A percentile compares a stretch with the other conserved stretches of the same genome.
Evolutionary conservation across 2,329 filamentous ascomycete genomes (phyloP).

Genomic region (Cladosporium oxysporum): DNA sequence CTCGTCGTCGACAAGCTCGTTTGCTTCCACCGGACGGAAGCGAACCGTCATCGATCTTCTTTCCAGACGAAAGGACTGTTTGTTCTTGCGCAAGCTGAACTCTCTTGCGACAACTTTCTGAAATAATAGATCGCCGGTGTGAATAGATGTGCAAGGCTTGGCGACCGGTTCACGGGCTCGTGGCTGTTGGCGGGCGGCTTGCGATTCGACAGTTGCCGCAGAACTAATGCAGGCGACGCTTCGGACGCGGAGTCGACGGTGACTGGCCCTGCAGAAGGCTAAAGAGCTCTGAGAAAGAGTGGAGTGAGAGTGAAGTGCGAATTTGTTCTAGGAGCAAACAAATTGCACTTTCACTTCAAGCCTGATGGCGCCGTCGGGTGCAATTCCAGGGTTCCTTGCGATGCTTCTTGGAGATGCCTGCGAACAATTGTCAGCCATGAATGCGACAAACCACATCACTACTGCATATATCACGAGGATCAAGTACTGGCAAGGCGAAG

Average conservation of each 20-base stretch:
- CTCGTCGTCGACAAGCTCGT: constrained; percentile 7
- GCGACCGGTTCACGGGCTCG: constrained; percentile 6
- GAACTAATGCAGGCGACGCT: constrained; percentile 17
- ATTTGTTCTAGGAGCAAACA: neutral
- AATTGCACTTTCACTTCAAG: constrained; percentile 15
- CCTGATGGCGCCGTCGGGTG: neutral
- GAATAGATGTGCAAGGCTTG: constrained; percentile 10
- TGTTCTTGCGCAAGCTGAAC: neutral
- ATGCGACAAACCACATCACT: neutral
- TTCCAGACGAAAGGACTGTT: neutral
- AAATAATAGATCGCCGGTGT: neutral
- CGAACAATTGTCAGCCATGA: neutral
- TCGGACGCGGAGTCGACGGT: constrained; percentile 7
- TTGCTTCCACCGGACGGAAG: constrained; percentile 9
- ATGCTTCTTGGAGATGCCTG: neutral
- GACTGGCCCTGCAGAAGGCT: constrained; percentile 5
- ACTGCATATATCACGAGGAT: neutral
- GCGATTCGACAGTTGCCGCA: constrained; percentile 14
- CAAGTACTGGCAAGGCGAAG: neutral
- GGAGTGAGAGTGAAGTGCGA: neutral
- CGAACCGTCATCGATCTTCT: constrained; percentile 15
- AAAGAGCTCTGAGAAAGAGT: neutral
- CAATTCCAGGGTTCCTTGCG: neutral
- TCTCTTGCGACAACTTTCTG: neutral
- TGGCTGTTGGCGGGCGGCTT: constrained; percentile 12